Percentiles rank a stretch among this genome's conserved stretches.
These are phyloP conservation scores for Pyrus communis DNA, from an alignment of 306 rosid species.

Conservation along the genomic window DNA sequence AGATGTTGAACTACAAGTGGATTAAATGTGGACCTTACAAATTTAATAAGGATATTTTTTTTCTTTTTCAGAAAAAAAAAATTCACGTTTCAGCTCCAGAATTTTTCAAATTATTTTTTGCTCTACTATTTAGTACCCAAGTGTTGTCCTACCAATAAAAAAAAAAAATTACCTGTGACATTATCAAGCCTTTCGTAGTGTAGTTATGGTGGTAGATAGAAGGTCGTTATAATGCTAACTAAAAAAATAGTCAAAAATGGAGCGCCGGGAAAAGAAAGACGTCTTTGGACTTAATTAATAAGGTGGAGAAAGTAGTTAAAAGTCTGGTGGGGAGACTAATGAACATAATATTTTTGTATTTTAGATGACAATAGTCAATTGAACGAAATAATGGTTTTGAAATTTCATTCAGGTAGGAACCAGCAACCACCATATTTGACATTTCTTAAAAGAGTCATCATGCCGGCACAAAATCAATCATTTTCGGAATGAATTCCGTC, in stretches of 20 bases:
- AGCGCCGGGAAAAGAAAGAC: conserved; percentile 2
- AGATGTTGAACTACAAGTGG: too few species aligned
- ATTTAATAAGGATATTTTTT: too few species aligned
- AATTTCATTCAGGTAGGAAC: not conserved
- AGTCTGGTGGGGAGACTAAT: not conserved
- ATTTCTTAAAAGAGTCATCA: not conserved
- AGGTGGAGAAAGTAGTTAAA: not conserved
- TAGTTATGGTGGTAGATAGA: not conserved
- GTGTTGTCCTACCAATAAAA: too few species aligned
- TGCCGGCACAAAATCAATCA: not conserved
- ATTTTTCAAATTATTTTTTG: too few species aligned
- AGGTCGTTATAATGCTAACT: not conserved
- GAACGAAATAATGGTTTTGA: not conserved
- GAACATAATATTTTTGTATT: not conserved
- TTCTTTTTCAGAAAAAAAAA: too few species aligned
- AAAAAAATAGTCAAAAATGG: not conserved
- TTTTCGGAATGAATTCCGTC: not conserved
- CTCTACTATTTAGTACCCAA: too few species aligned
- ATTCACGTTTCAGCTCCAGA: too few species aligned
- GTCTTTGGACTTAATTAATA: not conserved
- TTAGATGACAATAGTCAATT: not conserved
- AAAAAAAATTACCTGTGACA: too few species aligned
- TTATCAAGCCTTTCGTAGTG: not conserved
- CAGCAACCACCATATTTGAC: not conserved
- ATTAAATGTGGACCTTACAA: too few species aligned